Base-by-base conservation (phyloP, 768 basidiomycete genomes). In the Mycena leptocephala region DNA sequence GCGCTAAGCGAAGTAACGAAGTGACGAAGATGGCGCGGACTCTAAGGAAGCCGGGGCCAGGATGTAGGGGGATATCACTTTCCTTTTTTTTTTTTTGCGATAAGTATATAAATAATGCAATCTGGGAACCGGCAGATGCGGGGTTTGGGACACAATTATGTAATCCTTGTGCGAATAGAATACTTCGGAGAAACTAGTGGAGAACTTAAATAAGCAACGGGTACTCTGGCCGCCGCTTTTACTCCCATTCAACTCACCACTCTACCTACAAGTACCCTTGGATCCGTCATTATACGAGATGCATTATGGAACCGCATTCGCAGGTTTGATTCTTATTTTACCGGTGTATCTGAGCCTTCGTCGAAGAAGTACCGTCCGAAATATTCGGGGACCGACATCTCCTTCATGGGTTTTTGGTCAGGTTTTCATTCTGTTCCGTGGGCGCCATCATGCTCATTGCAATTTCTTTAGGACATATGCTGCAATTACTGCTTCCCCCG, bases 401-500 rank as follows among this genome's bases (percentile, higher is more conserved):
- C 37, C 59, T 5, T 62, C 59, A 5, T 62, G 56, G 56, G 6
- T 58, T 33, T 58, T 58, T 22, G 56, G 56, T 58, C 32, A 33
- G 56, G 24, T 33, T 20, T 58, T 58, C 32, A 16, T 33, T 32
- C 32, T 58, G 32, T 32, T 32, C 24, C 32, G 24, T 28, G 56
- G 20, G 18, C 48, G n/a, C 48, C 24, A 33, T 58, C 56, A 26
- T 33, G 11, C 32, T 58, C 16, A 58, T 32, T 32, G 32, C 59
- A 13, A 58, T 70, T 18, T 32, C 9, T 30, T 33, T 14, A 72
- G 71, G 71, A 16, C 48, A 72, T 22, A 65, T 65, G 63, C 48
- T 39, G 11, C 37, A 72, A 26, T 58, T 72, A 16, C n/a, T 66
- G 51, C 72, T 73, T n/a, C 39, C 72, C 22, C 9, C 39, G 11